These are phyloP conservation scores for Nectriaceae sp. DNA, from an alignment of 2,329 filamentous ascomycete genomes.

Conservation along the genomic window DNA sequence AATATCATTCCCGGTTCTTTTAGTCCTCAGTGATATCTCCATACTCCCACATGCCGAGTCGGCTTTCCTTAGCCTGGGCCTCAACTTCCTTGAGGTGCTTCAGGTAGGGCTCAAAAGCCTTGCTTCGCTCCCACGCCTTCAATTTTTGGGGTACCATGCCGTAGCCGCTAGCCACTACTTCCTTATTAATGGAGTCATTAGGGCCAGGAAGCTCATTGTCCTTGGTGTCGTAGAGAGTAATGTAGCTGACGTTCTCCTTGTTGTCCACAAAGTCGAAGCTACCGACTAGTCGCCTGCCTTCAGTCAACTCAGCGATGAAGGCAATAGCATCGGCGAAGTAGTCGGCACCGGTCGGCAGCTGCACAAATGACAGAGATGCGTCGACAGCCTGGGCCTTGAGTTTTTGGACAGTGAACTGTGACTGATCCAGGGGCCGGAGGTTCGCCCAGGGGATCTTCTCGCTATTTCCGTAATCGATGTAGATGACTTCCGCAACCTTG, in stretches of 20 bases:
- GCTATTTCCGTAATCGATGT: conserved; percentile 95
- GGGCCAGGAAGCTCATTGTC: conserved; percentile 55
- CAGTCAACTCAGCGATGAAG: conserved; percentile 74
- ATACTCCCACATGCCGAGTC: conserved; percentile 96
- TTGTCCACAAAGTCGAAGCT: conserved; percentile 83
- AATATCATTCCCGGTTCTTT: conserved; percentile 13
- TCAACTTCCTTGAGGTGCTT: conserved; percentile 73
- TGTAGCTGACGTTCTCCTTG: conserved; percentile 79
- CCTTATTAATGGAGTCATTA: conserved; percentile 85
- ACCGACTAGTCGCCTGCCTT: conserved; percentile 77
- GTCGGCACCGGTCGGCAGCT: conserved; percentile 79
- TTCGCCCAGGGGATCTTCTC: conserved; percentile 84
- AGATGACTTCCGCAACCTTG: conserved; percentile 87
- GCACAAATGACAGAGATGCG: conserved; percentile 83
- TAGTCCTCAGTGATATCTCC: conserved; percentile 93
- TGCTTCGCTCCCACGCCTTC: conserved; percentile 82
- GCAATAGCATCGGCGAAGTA: conserved; percentile 80
- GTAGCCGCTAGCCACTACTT: conserved; percentile 79
- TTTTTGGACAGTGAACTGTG: conserved; percentile 78
- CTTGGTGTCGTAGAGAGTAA: conserved; percentile 84
- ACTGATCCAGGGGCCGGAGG: conserved; percentile 77
- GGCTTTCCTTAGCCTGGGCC: conserved; percentile 74
- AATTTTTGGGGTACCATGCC: conserved; percentile 92
- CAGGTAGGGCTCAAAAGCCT: conserved; percentile 69
- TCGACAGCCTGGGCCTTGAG: conserved; percentile 87